Percentiles rank a stretch among this genome's conserved stretches.
Conservation (phyloP, 148 eudicot species). For the Amaranthus hypochondriacus region DNA sequence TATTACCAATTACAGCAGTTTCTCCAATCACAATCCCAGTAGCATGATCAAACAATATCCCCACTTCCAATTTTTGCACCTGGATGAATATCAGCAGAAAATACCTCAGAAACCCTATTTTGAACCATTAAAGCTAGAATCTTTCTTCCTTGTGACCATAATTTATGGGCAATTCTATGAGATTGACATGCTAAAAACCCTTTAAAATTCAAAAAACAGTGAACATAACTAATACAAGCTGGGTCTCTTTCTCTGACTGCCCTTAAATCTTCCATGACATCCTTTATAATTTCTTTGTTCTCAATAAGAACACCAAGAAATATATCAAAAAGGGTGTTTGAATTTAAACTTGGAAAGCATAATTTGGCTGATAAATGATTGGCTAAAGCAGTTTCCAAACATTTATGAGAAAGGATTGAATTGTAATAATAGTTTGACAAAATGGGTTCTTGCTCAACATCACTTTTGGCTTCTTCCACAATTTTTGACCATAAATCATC, state of each 20-base stretch:
- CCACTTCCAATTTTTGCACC: conserved; percentile 78
- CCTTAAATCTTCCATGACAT: conserved; percentile 48
- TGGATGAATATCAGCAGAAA: conserved; percentile 82
- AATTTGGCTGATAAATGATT: conserved; percentile 58
- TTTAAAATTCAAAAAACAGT: conserved; percentile 72
- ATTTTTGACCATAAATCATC: conserved; percentile 53
- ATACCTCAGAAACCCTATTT: conserved; percentile 62
- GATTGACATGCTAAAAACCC: conserved; percentile 74
- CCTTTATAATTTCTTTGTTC: conserved; percentile 36
- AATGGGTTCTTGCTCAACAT: conserved; percentile 63
- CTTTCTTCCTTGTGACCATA: conserved; percentile 66
- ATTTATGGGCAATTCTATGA: conserved; percentile 59
- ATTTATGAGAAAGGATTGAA: conserved; percentile 49
- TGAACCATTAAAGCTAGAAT: conserved; percentile 57
- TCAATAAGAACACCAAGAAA: conserved; percentile 39
- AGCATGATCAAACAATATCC: conserved; percentile 74
- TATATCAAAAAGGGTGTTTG: conserved; percentile 43
- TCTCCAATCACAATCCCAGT: conserved; percentile 88
- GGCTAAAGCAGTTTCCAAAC: conserved; percentile 54
- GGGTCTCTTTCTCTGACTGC: conserved; percentile 82
- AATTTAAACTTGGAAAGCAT: conserved; percentile 40
- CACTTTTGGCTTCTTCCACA: conserved; percentile 49
- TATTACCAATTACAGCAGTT: conserved; percentile 74
- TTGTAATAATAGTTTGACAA: conserved; percentile 49
- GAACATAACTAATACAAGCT: conserved; percentile 74